Conservation (phyloP, 2,329 filamentous ascomycete species). For the Stenocarpella maydis region DNA sequence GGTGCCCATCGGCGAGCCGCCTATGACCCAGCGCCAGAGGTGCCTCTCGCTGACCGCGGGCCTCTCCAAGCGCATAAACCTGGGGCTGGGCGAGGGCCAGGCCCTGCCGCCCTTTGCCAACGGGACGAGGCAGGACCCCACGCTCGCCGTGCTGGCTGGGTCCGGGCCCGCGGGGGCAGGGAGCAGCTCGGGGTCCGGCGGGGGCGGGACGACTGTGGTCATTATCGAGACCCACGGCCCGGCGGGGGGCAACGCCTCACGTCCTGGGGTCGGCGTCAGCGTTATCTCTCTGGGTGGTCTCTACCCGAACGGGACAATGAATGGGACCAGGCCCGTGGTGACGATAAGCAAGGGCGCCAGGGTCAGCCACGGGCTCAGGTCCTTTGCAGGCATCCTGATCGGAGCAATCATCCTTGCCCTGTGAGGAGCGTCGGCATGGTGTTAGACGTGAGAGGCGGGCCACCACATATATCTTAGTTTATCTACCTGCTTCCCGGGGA, state of each 20-base stretch:
- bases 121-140: slow-evolving; percentile 16
- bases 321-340: slow-evolving; percentile 3
- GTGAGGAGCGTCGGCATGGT: not conserved
- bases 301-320: slow-evolving; percentile 1
- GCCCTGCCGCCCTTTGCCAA: slow-evolving; percentile 24
- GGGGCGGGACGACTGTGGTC: not conserved
- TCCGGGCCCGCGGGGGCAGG: not conserved
- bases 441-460: too few species aligned
- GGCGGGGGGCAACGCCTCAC: not conserved
- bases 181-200: not conserved
- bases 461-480: not conserved
- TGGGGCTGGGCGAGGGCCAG: slow-evolving; percentile 14
- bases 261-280: not conserved
- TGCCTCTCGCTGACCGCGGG: not conserved
- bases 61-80: slow-evolving; percentile 17
- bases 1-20: slow-evolving; percentile 16
- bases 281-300: not conserved
- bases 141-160: slow-evolving; percentile 2
- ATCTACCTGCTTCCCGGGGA: too few species aligned
- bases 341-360: not conserved
- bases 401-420: not conserved
- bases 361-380: not conserved
- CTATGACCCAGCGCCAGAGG: slow-evolving; percentile 31
- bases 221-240: not conserved
- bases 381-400: not conserved